phyloP scores from a whole-genome alignment of 495 filamentous ascomycete genomes.

The Viridothelium virens region DNA sequence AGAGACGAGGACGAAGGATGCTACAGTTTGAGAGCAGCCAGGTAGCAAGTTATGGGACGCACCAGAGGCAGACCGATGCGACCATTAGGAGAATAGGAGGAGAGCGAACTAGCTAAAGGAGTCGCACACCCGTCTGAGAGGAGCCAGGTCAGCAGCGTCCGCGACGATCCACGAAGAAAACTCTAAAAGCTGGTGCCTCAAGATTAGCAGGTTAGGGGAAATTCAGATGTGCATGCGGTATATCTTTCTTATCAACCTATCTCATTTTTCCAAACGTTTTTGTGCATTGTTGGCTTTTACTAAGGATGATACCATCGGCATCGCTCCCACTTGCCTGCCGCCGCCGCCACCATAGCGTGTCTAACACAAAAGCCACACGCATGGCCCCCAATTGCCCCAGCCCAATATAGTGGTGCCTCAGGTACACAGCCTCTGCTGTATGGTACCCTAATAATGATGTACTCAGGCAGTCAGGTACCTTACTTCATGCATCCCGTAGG shows the following conservation, averaged over 20 bases:
- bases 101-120: neutral
- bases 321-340: neutral
- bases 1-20: too few relatives aligned
- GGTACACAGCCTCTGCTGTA: neutral
- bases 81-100: neutral
- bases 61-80: neutral
- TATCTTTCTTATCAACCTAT: too few relatives aligned
- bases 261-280: too few relatives aligned
- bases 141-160: neutral
- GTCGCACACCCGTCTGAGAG: conserved; percentile 3
- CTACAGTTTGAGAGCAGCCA: neutral
- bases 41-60: neutral
- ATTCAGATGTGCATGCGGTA: too few relatives aligned
- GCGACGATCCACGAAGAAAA: neutral
- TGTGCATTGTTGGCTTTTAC: too few relatives aligned
- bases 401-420: too few relatives aligned
- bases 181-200: too few relatives aligned
- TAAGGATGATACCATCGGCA: neutral
- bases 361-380: neutral
- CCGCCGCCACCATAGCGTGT: neutral
- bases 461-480: too few relatives aligned
- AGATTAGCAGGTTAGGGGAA: too few relatives aligned
- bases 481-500: neutral
- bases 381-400: too few relatives aligned
- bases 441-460: neutral